phyloP scores from a whole-genome alignment of 1,284 basidiomycete genomes.

The Heterobasidion occidentale region DNA sequence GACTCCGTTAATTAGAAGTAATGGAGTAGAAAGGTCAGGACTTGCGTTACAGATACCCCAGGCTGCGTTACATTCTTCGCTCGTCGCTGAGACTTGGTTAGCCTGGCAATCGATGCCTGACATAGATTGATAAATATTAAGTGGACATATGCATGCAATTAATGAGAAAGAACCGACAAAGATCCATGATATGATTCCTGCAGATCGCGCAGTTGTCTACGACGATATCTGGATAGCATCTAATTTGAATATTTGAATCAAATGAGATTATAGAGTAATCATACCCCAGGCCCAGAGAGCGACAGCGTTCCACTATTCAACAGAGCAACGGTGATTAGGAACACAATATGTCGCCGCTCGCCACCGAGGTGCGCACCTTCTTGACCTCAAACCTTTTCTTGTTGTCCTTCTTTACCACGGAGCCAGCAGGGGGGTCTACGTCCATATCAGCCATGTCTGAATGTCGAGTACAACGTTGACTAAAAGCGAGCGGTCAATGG shows the following conservation, averaged over 20 bases:
- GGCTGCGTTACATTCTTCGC: slow-evolving; percentile 96
- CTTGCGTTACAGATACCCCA: slow-evolving; percentile 98
- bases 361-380: slow-evolving; percentile 54
- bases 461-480: not conserved
- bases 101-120: slow-evolving; percentile 99
- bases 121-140: slow-evolving; percentile 5
- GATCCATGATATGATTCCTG: slow-evolving; percentile 97
- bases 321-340: slow-evolving; percentile 6
- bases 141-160: no score
- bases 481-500: not conserved
- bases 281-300: slow-evolving; percentile 94
- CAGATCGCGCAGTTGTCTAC: slow-evolving; percentile 97
- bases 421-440: slow-evolving; percentile 48
- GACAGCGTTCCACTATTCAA: slow-evolving; percentile 89
- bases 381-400: slow-evolving; percentile 92
- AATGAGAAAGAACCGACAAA: slow-evolving; percentile 46
- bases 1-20: not conserved
- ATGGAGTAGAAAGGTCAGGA: not conserved
- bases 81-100: slow-evolving; percentile 94
- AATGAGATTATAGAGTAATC: slow-evolving; percentile 15
- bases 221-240: slow-evolving; percentile 65
- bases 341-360: not conserved
- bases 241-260: slow-evolving; percentile 9
- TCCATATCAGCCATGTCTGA: slow-evolving; percentile 67
- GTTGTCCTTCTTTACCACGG: slow-evolving; percentile 44